Evolutionary conservation across 345 rosid species (phyloP), one percentile per base, ranked within the genome.

Genomic region (Eucalyptus melliodora): DNA sequence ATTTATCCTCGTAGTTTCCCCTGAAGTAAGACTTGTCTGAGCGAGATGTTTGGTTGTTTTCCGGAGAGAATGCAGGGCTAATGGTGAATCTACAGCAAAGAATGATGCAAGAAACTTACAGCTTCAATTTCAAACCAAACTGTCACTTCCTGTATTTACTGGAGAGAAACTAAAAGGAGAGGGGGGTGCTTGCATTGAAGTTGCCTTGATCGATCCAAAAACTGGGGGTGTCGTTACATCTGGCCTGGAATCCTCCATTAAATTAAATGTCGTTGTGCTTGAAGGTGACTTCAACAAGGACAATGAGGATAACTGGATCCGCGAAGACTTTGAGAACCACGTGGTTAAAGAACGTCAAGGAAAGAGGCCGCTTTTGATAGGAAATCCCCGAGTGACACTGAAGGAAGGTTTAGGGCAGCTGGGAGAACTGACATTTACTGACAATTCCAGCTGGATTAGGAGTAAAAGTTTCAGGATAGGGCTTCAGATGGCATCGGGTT

Each of bases 401-500:
- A 89, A 92, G 91, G 93, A 87, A 87, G 94, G 94, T 72, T 72
- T 90, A 27, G 94, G 93, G 69, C 89, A 86, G 82, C 89, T 93
- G 34, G 94, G 93, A 24, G 91, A 93, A 50, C 88, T 93, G 87
- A 90, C 49, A 34, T 92, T 93, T 87, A 92, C 92, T 10, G 94
- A 93, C 82, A 93, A 93, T 81, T 92, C 93, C 53, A 93, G 94
- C 90, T 93, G 94, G 94, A 93, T 89, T 87, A 88, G 90, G 53
- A 92, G 94, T 91, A 90, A 92, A 87, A 93, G 89, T 56, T 93
- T 92, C 87, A 88, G 93, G 90, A 89, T 93, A 34, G 94, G 94
- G 27, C 88, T 92, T 88, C 91, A 91, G 94, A 93, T 93, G 60
- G 91, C 92, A 34, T n/a, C 92, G 16, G 94, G 94, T 56, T 90